Conservation (phyloP, 176 grass and related monocot genomes). For the Typha latifolia region DNA sequence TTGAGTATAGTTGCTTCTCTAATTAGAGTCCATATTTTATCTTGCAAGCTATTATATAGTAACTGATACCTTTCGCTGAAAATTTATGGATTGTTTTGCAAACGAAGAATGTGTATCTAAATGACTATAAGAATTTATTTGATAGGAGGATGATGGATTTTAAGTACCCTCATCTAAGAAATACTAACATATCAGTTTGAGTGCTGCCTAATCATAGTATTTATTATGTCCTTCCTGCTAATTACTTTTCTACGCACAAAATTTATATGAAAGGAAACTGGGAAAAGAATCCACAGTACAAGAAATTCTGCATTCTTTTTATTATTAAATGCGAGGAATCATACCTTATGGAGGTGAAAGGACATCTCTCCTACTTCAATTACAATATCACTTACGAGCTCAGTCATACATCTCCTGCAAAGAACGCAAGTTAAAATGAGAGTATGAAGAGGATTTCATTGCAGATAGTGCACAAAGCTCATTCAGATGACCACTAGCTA, state of each 20-base stretch:
- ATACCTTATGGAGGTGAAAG: constrained; percentile 66
- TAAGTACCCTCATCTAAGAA: no score
- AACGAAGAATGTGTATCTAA: background rate
- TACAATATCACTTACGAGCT: constrained; percentile 57
- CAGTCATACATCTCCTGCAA: constrained; percentile 46
- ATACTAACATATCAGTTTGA: no score
- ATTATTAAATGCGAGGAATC: background rate
- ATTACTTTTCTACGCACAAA: background rate
- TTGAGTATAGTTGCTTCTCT: no score
- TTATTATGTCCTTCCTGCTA: no score
- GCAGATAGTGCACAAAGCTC: background rate
- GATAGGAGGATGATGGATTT: no score
- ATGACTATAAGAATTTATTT: no score
- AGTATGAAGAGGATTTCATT: background rate
- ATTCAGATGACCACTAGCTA: background rate
- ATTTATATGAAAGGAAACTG: background rate
- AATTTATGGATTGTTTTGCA: background rate
- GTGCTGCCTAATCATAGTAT: no score
- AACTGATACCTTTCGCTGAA: no score
- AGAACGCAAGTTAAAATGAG: constrained; percentile 1
- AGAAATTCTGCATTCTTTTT: background rate
- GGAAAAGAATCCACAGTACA: background rate
- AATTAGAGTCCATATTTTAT: no score
- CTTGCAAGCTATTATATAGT: no score
- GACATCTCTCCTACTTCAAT: constrained; percentile 62